Evolutionary conservation across 495 filamentous ascomycete species (phyloP), one percentile per base, ranked within the genome.

Genomic region (Daldinia grandis): DNA sequence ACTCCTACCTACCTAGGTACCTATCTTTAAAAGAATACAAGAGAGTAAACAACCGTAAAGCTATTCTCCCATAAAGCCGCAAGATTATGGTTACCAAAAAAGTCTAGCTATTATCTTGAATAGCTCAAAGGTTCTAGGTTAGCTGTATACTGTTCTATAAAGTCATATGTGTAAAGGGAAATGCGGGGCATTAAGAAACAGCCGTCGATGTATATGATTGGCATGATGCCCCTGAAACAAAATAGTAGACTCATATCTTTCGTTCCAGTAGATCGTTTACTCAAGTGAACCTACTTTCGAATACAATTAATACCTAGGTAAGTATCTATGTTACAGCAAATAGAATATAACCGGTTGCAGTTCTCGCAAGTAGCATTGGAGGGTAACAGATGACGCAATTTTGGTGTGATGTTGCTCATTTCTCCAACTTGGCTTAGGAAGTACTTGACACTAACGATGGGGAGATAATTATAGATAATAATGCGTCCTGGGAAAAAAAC

Each of bases 331-430:
- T 47, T 10, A 4, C 5, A 17, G 2, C n/a, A 8, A 1, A 40
- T 40, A 47, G 19, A 47, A 14, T 15, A 50, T 50, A 51, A 25
- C 27, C 15, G 2, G 14, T 24, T 55, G 2, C 1, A 6, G 0
- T 12, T 55, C 51, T 25, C 12, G n/a, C n/a, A 38, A 19, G 68
- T 65, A 24, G 53, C 33, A 57, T 49, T 10, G 30, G 35, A 47
- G 25, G 37, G 63, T n/a, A 30, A 51, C 28, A 28, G 24, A 74
- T 74, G 63, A 71, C 68, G 72, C 72, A 56, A 74, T 74, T 64
- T 53, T 57, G 24, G 59, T 9, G 40, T 31, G 31, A 42, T 53
- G 64, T 74, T 68, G 72, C 68, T 64, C 62, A 71, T 64, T 51
- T 51, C 44, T 64, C 59, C 53, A 57, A 66, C 31, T 3, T n/a